phyloP scores from a whole-genome alignment of 352 stramenopile genomes.

The Pythium apleroticum region DNA sequence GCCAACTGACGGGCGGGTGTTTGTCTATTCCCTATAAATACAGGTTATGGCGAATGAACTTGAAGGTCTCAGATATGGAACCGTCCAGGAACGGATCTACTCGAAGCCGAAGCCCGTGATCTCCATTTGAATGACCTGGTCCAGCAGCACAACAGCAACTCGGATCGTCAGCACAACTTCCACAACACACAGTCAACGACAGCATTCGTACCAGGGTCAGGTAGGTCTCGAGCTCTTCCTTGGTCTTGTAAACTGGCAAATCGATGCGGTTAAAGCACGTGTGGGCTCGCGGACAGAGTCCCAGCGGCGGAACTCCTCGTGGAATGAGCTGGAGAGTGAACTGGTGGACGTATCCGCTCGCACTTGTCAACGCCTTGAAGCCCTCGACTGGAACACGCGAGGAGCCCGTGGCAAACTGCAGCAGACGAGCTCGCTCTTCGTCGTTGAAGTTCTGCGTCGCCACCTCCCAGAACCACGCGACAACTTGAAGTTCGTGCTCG shows the following conservation, averaged over 20 bases:
- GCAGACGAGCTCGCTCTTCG: slow-evolving; percentile 64
- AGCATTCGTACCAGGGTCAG: slow-evolving; percentile 54
- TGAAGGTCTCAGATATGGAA: background rate
- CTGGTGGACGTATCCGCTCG: slow-evolving; percentile 72
- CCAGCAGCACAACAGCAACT: background rate
- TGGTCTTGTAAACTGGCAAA: slow-evolving; percentile 61
- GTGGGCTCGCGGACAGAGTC: slow-evolving; percentile 72
- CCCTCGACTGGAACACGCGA: slow-evolving; percentile 78
- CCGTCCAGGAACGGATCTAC: slow-evolving; percentile 23
- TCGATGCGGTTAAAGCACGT: slow-evolving; percentile 87
- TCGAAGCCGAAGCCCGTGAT: slow-evolving; percentile 59
- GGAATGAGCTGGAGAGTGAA: slow-evolving; percentile 82
- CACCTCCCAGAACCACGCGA: slow-evolving; percentile 77
- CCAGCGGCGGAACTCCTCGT: slow-evolving; percentile 38
- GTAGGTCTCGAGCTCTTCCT: slow-evolving; percentile 75
- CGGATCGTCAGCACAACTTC: background rate
- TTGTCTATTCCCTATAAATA: slow-evolving; percentile 27
- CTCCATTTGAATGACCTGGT: slow-evolving; percentile 34
- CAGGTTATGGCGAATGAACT: slow-evolving; percentile 1
- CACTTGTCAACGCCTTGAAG: slow-evolving; percentile 78
- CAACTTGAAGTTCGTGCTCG: slow-evolving; percentile 42
- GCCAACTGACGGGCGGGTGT: background rate
- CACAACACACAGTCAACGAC: background rate
- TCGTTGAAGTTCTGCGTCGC: slow-evolving; percentile 46
- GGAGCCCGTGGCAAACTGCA: slow-evolving; percentile 81